These are phyloP conservation scores for Chalaropsis thielavioides DNA, from an alignment of 2,329 filamentous ascomycete species.

Conservation along the genomic window DNA sequence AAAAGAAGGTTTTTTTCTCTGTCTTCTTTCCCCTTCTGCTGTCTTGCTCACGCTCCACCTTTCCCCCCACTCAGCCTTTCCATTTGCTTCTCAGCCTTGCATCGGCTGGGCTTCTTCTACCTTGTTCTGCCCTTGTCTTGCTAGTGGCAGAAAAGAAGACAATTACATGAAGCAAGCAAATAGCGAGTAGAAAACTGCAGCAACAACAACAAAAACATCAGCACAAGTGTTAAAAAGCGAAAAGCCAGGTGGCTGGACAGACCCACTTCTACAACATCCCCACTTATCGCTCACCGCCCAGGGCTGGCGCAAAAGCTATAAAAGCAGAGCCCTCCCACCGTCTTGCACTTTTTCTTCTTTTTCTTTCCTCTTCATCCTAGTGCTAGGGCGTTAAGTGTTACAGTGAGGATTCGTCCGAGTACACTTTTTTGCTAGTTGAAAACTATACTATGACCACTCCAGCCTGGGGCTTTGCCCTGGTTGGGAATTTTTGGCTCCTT, in stretches of 20 bases:
- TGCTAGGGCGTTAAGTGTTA: constrained; percentile 64
- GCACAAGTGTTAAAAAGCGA: background rate
- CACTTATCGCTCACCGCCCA: constrained; percentile 13
- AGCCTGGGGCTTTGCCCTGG: constrained; percentile 47
- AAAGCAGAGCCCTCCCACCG: constrained; percentile 21
- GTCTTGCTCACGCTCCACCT: too few relatives aligned
- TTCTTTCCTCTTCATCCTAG: constrained; percentile 40
- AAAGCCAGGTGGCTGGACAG: background rate
- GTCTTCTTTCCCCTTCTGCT: too few relatives aligned
- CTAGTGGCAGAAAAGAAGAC: background rate
- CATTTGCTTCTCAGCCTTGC: background rate
- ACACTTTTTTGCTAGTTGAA: constrained; percentile 73
- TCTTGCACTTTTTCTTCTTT: constrained; percentile 25
- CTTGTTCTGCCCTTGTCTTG: background rate
- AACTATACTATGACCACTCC: constrained; percentile 63
- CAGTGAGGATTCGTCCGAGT: constrained; percentile 67
- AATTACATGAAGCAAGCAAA: background rate
- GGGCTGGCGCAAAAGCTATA: constrained; percentile 23
- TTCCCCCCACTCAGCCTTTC: too few relatives aligned
- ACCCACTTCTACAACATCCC: background rate
- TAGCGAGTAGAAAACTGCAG: background rate
- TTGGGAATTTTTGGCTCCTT: constrained; percentile 56
- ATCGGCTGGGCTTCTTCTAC: background rate
- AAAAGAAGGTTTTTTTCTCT: too few relatives aligned
- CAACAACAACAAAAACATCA: background rate